These are phyloP conservation scores for Fusarium ambrosium DNA, from an alignment of 2,329 filamentous ascomycete genomes.

Conservation along the genomic window DNA sequence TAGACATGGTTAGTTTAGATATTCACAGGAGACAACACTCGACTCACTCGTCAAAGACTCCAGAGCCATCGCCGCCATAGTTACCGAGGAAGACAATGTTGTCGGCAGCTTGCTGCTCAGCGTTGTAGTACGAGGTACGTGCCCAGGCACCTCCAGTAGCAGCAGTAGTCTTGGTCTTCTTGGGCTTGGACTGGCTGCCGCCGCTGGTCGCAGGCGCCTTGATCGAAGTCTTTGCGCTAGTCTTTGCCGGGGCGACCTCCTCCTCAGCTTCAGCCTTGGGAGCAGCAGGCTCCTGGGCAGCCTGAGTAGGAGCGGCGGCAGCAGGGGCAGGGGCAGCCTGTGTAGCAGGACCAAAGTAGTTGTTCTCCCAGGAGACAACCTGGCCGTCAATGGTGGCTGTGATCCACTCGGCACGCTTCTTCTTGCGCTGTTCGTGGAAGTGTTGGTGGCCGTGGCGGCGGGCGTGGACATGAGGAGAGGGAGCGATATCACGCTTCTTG, in stretches of 20 bases:
- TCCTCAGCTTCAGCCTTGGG: not conserved
- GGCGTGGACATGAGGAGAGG: slow-evolving; percentile 48
- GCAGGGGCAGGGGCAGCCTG: slow-evolving; percentile 33
- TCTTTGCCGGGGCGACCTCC: slow-evolving; percentile 13
- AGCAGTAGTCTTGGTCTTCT: slow-evolving; percentile 26
- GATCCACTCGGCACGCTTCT: slow-evolving; percentile 64
- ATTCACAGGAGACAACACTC: not conserved
- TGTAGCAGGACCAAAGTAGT: slow-evolving; percentile 57
- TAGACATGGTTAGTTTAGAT: slow-evolving; percentile 17
- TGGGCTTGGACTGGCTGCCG: not conserved
- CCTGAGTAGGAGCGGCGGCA: slow-evolving; percentile 21
- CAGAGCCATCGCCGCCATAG: slow-evolving; percentile 59
- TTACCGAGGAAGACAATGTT: slow-evolving; percentile 65
- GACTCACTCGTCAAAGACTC: slow-evolving; percentile 60
- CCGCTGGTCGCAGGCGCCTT: slow-evolving; percentile 28
- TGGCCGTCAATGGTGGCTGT: slow-evolving; percentile 71
- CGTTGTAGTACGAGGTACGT: slow-evolving; percentile 62
- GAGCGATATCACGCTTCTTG: slow-evolving; percentile 46
- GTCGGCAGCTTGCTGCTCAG: slow-evolving; percentile 54
- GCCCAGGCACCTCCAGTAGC: slow-evolving; percentile 52
- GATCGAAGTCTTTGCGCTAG: slow-evolving; percentile 17
- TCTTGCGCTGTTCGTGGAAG: slow-evolving; percentile 59
- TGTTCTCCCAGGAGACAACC: slow-evolving; percentile 70
- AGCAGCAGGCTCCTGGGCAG: not conserved
- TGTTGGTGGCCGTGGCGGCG: slow-evolving; percentile 62